Evolutionary conservation across 208 protist genomes (phyloP), one percentile per base, ranked within the genome.

Genomic region (Eutreptiella sp.): DNA sequence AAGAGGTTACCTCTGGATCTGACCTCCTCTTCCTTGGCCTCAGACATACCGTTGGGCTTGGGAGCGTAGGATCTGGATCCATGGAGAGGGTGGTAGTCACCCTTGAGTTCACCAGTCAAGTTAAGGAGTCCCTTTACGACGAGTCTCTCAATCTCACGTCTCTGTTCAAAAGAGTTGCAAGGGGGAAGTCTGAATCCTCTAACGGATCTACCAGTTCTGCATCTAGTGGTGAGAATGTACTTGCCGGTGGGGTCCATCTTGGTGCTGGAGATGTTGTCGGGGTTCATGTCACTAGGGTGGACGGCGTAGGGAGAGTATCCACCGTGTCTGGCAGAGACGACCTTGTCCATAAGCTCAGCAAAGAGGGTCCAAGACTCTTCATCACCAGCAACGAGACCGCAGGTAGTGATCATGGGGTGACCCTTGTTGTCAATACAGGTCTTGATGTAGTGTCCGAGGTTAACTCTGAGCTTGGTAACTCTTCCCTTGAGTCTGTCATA

Each of bases 1-100:
- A 84, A 84, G 14, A 84, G 68, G 66, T 80, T 77, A 59, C 77
- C 76, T 46, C 73, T 65, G 21, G 72, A 61, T 35, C 77, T 72
- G 27, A 84, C 76, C 68, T 82, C 43, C 71, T 77, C 4, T 61
- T 84, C 76, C 29, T 75, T 72, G 53, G 70, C 75, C 47, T 61
- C 71, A 23, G 55, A 62, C 74, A 83, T 82, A 29, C 50, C 50
- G 29, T 57, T 57, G 23, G 50, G 50, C 50, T 57, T 57, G 11
- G 36, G 31, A 14, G 50, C 16, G 50, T 57, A 57, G 31, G 50
- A 57, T 24, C 39, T 24, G 11, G 21, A 39, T 26, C 76, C 76
- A 16, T 53, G 53, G n/a, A 82, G 73, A 19, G 76, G 73, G 70
- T 77, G 72, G 70, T 79, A 82, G 31, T 21, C 66, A 26, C 76